A percentile compares a stretch with the other conserved stretches of the same genome.
Evolutionary conservation across 805 yeast genomes (phyloP).

Genomic region (Grigorovia transvaalensis): DNA sequence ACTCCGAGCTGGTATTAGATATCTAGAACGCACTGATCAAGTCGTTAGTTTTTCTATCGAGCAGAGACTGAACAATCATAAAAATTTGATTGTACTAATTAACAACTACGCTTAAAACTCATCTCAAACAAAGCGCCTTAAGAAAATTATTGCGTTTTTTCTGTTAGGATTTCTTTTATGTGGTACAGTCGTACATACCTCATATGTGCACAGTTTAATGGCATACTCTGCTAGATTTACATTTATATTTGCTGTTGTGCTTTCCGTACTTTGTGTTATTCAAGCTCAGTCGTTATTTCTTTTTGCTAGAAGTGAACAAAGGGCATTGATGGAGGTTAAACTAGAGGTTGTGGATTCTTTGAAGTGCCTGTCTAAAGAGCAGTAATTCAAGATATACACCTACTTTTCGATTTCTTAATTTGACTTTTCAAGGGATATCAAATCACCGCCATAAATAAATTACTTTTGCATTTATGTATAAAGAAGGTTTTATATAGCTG

Average conservation of each 20-base stretch:
- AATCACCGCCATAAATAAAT: too few relatives aligned
- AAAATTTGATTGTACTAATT: background rate
- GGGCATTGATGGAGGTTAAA: background rate
- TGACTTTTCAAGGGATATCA: too few relatives aligned
- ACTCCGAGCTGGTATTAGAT: conserved; percentile 55
- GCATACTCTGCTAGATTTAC: background rate
- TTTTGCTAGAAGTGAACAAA: background rate
- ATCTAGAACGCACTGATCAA: conserved; percentile 56
- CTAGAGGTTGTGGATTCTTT: background rate
- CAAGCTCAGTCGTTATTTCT: background rate
- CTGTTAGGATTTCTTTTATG: too few relatives aligned
- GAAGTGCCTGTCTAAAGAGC: background rate
- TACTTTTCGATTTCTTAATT: too few relatives aligned
- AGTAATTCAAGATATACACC: background rate
- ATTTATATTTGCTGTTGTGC: background rate
- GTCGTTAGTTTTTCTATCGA: conserved; percentile 61
- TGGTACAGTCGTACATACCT: background rate
- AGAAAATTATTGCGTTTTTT: too few relatives aligned
- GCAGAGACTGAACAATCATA: background rate
- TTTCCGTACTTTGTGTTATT: background rate
- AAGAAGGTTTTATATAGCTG: too few relatives aligned
- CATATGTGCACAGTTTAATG: background rate
- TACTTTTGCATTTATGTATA: too few relatives aligned
- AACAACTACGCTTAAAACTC: background rate
- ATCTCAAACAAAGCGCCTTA: background rate